These are phyloP conservation scores for Mortierella antarctica DNA, from an alignment of 192 early-diverging fungal genomes.

Conservation along the genomic window DNA sequence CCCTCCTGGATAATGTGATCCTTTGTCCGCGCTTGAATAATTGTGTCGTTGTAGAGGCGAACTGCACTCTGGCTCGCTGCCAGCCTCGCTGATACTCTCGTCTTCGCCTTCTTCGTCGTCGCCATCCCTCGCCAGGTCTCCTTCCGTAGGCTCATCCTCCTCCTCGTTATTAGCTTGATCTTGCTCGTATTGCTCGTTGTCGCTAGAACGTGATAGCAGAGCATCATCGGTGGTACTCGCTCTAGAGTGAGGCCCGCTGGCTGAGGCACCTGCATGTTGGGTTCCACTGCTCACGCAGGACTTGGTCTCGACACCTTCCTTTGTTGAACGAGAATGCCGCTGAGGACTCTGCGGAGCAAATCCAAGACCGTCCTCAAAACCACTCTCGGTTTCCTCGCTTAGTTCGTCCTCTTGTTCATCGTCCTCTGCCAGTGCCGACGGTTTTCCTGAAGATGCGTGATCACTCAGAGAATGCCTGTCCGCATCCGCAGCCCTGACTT, in stretches of 20 bases:
- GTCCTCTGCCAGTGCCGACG: conserved; percentile 3
- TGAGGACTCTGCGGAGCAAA: neutral
- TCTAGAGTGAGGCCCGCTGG: neutral
- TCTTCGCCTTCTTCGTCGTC: conserved; percentile 32
- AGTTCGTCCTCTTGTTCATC: conserved; percentile 19
- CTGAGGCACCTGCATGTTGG: neutral
- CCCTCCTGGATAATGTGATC: neutral
- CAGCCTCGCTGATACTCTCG: conserved; percentile 40
- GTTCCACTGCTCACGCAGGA: neutral
- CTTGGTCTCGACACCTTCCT: too few relatives aligned
- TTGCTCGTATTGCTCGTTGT: neutral
- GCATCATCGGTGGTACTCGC: neutral
- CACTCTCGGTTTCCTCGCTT: conserved; percentile 35
- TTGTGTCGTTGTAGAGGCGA: conserved; percentile 16
- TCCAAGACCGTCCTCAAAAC: conserved; percentile 12
- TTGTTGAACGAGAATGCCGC: neutral
- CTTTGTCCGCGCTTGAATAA: neutral
- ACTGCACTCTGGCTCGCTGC: conserved; percentile 22
- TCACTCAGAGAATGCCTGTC: conserved; percentile 25
- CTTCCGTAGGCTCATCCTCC: conserved; percentile 11
- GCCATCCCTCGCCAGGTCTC: conserved; percentile 2
- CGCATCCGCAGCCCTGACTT: neutral
- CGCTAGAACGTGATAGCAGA: neutral
- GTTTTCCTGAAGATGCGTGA: conserved; percentile 6
- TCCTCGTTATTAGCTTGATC: conserved; percentile 12